phyloP scores from a whole-genome alignment of 2,329 filamentous ascomycete species.

The Apiospora koreana region DNA sequence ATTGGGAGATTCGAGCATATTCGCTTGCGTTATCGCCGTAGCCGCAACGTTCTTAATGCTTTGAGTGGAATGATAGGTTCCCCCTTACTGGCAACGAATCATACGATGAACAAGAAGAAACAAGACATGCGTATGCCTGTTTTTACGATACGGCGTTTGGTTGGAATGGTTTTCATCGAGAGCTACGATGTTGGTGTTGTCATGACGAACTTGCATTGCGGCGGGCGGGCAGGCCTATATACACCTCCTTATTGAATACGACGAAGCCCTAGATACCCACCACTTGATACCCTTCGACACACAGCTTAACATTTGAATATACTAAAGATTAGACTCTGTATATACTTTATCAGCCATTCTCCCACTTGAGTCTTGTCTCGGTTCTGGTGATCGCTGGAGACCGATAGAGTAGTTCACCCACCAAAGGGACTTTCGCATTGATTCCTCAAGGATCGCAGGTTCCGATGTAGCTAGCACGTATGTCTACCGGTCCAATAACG shows the following conservation, averaged over 20 bases:
- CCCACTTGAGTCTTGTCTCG: neutral
- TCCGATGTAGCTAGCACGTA: neutral
- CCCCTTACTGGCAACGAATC: neutral
- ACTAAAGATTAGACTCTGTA: neutral
- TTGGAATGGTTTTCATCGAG: neutral
- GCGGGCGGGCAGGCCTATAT: neutral
- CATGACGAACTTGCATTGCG: neutral
- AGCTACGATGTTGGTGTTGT: neutral
- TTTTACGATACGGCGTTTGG: neutral
- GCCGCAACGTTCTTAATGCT: neutral
- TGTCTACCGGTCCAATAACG: neutral
- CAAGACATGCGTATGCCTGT: neutral
- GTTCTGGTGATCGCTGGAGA: neutral
- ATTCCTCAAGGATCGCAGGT: neutral
- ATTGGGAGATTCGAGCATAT: neutral
- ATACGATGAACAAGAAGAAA: neutral
- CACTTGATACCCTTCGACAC: constrained; percentile 12
- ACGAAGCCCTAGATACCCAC: constrained; percentile 6
- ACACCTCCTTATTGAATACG: neutral
- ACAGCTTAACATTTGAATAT: constrained; percentile 9
- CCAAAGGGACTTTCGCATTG: neutral
- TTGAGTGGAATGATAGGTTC: neutral
- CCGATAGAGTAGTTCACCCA: neutral
- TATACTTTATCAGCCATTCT: neutral
- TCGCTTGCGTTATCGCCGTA: neutral